Percentiles rank a stretch among this genome's conserved stretches.
Evolutionary conservation across 2,329 filamentous ascomycete genomes (phyloP).

Genomic region (Diplodia intermedia): DNA sequence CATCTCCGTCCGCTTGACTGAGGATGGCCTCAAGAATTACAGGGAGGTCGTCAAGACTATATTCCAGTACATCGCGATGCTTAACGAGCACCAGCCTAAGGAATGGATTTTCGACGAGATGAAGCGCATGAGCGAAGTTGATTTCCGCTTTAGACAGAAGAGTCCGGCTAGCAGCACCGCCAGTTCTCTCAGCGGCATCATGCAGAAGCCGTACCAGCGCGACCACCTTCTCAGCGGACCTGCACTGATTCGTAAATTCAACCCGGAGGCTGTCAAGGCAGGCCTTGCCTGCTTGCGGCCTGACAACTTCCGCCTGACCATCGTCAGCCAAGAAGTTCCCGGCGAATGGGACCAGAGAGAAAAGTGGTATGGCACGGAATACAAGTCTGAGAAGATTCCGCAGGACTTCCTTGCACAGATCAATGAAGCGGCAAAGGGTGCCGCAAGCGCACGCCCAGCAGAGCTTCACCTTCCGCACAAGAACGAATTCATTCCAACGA

Average conservation of each 20-base stretch:
- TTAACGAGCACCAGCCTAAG: conserved; percentile 79
- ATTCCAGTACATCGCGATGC: conserved; percentile 89
- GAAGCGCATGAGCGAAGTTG: conserved; percentile 86
- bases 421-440: conserved; percentile 65
- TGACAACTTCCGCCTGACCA: conserved; percentile 85
- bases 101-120: conserved; percentile 96
- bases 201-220: conserved; percentile 88
- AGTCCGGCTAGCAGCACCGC: conserved; percentile 88
- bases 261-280: conserved; percentile 75
- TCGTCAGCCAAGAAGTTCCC: conserved; percentile 83
- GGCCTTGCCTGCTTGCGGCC: conserved; percentile 77
- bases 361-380: conserved; percentile 98
- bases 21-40: conserved; percentile 83
- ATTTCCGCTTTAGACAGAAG: conserved; percentile 96
- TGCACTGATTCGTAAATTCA: conserved; percentile 78
- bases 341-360: conserved; percentile 87
- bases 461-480: conserved; percentile 86
- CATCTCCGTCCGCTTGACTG: conserved; percentile 78
- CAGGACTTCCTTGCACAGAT: conserved; percentile 76
- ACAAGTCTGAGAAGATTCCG: conserved; percentile 81
- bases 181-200: conserved; percentile 80
- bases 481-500: conserved; percentile 95
- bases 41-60: conserved; percentile 81
- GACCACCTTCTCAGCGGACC: conserved; percentile 87
- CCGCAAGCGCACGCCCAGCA: conserved; percentile 65